Evolutionary conservation across 805 yeast species (phyloP).

Genomic region (Candida vaughaniae): DNA sequence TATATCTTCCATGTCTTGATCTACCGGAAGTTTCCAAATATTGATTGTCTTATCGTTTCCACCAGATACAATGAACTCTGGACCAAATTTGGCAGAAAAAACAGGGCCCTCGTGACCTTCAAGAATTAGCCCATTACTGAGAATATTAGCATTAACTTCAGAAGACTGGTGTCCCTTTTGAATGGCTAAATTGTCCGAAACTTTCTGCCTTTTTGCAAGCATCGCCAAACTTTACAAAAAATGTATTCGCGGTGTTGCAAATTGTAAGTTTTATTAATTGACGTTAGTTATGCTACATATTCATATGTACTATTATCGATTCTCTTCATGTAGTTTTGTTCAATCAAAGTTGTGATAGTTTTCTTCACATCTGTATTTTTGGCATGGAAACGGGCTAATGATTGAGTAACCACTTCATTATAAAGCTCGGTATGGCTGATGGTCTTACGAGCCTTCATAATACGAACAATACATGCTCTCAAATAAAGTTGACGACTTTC

Average conservation of each 20-base stretch:
- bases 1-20: slow-evolving; percentile 16
- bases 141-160: slow-evolving; percentile 16
- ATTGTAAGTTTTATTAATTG: too few species aligned
- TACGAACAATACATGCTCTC: slow-evolving; percentile 92
- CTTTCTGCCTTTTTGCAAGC: slow-evolving; percentile 32
- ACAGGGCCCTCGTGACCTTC: slow-evolving; percentile 53
- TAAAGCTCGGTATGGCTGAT: slow-evolving; percentile 77
- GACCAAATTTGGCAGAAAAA: slow-evolving; percentile 50
- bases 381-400: slow-evolving; percentile 81
- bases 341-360: slow-evolving; percentile 81
- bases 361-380: slow-evolving; percentile 82
- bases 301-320: slow-evolving; percentile 72
- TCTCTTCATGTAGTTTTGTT: slow-evolving; percentile 80
- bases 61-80: slow-evolving; percentile 53
- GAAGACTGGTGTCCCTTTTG: not conserved
- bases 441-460: slow-evolving; percentile 90
- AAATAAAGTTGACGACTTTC: slow-evolving; percentile 83
- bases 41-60: slow-evolving; percentile 56
- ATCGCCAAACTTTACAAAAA: not conserved
- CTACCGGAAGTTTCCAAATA: slow-evolving; percentile 44
- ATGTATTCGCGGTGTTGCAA: too few species aligned
- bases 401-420: slow-evolving; percentile 84
- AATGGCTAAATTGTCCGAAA: not conserved
- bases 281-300: slow-evolving; percentile 66
- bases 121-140: slow-evolving; percentile 33